Conservation (phyloP, 169 alveolate genomes). For the Theileria orientalis region DNA sequence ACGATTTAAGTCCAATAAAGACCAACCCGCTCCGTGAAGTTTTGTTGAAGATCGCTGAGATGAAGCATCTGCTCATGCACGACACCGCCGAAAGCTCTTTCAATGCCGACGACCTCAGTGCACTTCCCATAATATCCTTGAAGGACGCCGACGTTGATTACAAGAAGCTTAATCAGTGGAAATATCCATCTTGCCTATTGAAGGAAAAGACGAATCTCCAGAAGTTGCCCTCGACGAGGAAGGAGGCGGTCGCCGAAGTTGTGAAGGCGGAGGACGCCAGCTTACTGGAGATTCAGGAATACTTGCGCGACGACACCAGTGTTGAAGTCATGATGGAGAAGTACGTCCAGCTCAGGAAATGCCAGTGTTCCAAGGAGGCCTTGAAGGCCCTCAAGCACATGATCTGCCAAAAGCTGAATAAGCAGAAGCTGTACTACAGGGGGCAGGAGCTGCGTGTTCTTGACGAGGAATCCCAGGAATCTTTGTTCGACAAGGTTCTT, state of each 20-base stretch:
- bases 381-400: slow-evolving; percentile 51
- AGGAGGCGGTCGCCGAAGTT: not conserved
- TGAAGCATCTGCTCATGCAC: not conserved
- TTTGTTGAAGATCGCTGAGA: not conserved
- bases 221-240: not conserved
- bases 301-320: not conserved
- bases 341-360: slow-evolving; percentile 40
- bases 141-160: not conserved
- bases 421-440: slow-evolving; percentile 36
- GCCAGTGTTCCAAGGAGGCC: slow-evolving; percentile 25
- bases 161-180: not conserved
- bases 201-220: not conserved
- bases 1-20: not conserved
- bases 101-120: too few species aligned
- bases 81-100: not conserved
- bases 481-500: slow-evolving; percentile 6
- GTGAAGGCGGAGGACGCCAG: not conserved
- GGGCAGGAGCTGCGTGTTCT: not conserved
- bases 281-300: not conserved
- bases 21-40: not conserved
- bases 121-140: not conserved
- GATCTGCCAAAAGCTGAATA: slow-evolving; percentile 27
- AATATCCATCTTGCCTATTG: not conserved
- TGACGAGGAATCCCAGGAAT: not conserved
- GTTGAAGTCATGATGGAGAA: slow-evolving; percentile 19